Percentiles rank a stretch among this genome's conserved stretches.
Evolutionary conservation across 495 filamentous ascomycete genomes (phyloP).

Genomic region (Neurospora cerealis): DNA sequence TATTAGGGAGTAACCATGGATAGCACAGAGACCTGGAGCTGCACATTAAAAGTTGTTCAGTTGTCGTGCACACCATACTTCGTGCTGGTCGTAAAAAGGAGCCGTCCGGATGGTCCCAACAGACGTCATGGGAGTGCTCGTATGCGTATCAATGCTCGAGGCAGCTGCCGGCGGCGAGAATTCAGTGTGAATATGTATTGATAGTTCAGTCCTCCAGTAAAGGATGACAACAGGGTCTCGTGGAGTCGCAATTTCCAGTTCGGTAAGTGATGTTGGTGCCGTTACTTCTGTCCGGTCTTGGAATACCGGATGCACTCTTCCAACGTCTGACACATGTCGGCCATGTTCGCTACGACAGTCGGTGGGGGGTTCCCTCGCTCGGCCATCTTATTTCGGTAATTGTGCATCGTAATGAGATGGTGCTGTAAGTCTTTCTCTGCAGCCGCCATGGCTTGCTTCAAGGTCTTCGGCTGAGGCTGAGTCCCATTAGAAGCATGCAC

Average conservation of each 20-base stretch:
- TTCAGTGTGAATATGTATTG: neutral
- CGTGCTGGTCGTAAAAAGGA: neutral
- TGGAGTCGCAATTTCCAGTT: neutral
- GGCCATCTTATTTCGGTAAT: neutral
- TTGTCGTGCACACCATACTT: neutral
- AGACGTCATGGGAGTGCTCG: neutral
- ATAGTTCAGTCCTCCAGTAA: neutral
- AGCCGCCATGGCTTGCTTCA: constrained; percentile 13
- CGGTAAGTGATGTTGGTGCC: neutral
- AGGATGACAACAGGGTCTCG: neutral
- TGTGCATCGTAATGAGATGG: constrained; percentile 7
- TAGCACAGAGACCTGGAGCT: neutral
- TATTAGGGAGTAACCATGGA: neutral
- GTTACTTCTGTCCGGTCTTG: neutral
- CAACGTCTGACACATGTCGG: neutral
- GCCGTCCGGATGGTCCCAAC: neutral
- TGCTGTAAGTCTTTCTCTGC: constrained; percentile 13
- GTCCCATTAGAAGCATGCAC: neutral
- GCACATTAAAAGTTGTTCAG: neutral
- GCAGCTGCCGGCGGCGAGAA: neutral
- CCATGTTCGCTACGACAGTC: neutral
- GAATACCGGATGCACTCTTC: neutral
- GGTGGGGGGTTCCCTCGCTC: neutral
- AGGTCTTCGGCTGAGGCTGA: constrained; percentile 4
- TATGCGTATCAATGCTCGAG: neutral